Evolutionary conservation across 2,329 filamentous ascomycete species (phyloP).

Genomic region (Zelopaecilomyces penicillatus): DNA sequence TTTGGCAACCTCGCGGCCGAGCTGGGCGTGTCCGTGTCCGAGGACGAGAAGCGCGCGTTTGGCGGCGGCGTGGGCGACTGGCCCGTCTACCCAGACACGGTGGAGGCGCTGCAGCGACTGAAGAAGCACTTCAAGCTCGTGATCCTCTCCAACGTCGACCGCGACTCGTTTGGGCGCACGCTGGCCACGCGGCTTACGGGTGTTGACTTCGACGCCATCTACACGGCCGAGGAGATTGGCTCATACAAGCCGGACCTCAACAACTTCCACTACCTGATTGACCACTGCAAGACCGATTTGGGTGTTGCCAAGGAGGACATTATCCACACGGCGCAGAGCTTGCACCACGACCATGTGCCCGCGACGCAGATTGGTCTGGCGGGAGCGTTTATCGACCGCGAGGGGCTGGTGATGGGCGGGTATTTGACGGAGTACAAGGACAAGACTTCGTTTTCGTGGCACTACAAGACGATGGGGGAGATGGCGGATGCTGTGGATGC

Average conservation of each 20-base stretch:
- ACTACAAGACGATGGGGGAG: conserved; percentile 48
- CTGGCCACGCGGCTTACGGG: conserved; percentile 33
- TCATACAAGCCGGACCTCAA: conserved; percentile 57
- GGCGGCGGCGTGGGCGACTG: conserved; percentile 44
- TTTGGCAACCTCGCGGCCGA: conserved; percentile 29
- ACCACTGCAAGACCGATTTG: conserved; percentile 42
- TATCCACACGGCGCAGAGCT: conserved; percentile 60
- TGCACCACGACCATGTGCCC: conserved; percentile 60
- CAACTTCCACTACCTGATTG: conserved; percentile 61
- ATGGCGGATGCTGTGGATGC: conserved; percentile 50
- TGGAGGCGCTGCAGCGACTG: conserved; percentile 42
- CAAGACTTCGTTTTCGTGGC: conserved; percentile 33
- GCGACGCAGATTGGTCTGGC: conserved; percentile 51
- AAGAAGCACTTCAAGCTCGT: conserved; percentile 47
- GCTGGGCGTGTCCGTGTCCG: conserved; percentile 21
- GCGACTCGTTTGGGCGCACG: conserved; percentile 19
- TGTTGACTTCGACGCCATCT: conserved; percentile 50
- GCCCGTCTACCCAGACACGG: conserved; percentile 49
- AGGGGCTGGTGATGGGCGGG: conserved; percentile 28
- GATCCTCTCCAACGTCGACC: conserved; percentile 53
- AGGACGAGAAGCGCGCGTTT: conserved; percentile 18
- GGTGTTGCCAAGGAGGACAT: conserved; percentile 45
- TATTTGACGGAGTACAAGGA: conserved; percentile 28
- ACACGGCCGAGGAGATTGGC: conserved; percentile 64
- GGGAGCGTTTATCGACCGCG: conserved; percentile 57